Percentiles rank a stretch among this genome's conserved stretches.
Conservation (phyloP, 2,329 filamentous ascomycete species). For the Escovopsis sp. region DNA sequence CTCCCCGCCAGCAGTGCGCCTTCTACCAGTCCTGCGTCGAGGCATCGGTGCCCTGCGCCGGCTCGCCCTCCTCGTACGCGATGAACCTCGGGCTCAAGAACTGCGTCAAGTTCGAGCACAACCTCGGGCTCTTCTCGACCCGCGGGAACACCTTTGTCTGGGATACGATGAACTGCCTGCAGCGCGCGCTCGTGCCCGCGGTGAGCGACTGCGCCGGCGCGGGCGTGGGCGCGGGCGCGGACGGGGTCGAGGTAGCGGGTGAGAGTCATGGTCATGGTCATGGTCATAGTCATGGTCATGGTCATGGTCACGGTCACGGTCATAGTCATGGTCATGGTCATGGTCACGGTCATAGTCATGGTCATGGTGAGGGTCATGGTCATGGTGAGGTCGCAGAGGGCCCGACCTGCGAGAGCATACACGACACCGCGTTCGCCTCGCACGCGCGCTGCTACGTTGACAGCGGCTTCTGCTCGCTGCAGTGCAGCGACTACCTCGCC, state of each 20-base stretch:
- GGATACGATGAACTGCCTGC: constrained; percentile 5
- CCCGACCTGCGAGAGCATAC: constrained; percentile 4
- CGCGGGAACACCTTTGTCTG: constrained; percentile 9
- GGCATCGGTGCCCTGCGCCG: constrained; percentile 1
- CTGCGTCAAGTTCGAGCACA: constrained; percentile 2
- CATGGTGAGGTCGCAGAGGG: too few relatives aligned
- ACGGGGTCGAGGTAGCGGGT: too few relatives aligned
- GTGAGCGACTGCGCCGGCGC: constrained; percentile 1
- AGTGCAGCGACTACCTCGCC: constrained; percentile 1
- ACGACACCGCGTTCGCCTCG: constrained; percentile 3
- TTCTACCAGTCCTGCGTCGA: constrained; percentile 4
- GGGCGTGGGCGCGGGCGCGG: too few relatives aligned
- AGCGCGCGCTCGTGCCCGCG: constrained; percentile 1
- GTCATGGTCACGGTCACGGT: too few relatives aligned
- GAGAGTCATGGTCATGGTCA: too few relatives aligned
- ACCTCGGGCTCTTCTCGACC: constrained; percentile 2
- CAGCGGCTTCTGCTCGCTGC: constrained; percentile 4
- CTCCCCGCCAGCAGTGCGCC: constrained; percentile 1
- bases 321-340: too few relatives aligned
- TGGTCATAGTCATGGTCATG: too few relatives aligned
- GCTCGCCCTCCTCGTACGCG: background rate
- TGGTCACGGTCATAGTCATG: too few relatives aligned
- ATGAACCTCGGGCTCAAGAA: constrained; percentile 2
- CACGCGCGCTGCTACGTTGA: constrained; percentile 3
- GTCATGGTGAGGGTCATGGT: too few relatives aligned